These are phyloP conservation scores for Rhodotorula glutinis DNA, from an alignment of 1,284 basidiomycete species.

Conservation along the genomic window DNA sequence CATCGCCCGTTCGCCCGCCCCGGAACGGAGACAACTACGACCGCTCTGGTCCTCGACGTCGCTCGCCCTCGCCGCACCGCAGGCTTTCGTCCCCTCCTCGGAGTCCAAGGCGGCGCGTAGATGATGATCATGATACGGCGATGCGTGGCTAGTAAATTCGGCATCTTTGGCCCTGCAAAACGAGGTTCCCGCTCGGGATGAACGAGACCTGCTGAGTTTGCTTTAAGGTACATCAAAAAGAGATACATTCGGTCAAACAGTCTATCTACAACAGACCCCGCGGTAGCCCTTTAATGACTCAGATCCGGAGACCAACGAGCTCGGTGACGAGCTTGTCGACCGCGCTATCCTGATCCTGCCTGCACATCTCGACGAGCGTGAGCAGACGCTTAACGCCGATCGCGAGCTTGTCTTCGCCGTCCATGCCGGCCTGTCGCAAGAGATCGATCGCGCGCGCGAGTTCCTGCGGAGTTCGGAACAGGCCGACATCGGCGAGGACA, in stretches of 20 bases:
- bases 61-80: not conserved
- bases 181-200: not conserved
- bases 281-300: not conserved
- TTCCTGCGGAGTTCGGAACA: slow-evolving; percentile 66
- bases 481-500: slow-evolving; percentile 75
- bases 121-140: too few relatives aligned
- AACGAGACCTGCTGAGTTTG: not conserved
- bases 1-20: slow-evolving; percentile 8
- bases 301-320: slow-evolving; percentile 2
- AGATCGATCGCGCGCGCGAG: slow-evolving; percentile 52
- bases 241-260: not conserved
- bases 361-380: slow-evolving; percentile 91
- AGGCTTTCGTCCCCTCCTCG: not conserved
- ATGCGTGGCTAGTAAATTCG: too few relatives aligned
- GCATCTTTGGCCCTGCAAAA: too few relatives aligned
- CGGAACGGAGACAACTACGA: not conserved
- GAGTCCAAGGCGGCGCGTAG: not conserved
- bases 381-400: slow-evolving; percentile 92
- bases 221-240: not conserved
- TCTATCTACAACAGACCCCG: not conserved
- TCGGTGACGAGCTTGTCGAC: slow-evolving; percentile 48
- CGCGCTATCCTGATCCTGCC: slow-evolving; percentile 61
- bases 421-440: slow-evolving; percentile 2
- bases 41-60: slow-evolving; percentile 4
- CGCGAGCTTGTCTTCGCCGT: slow-evolving; percentile 22